A percentile compares a stretch with the other conserved stretches of the same genome.
These are phyloP conservation scores for Nannizzia gypsea DNA, from an alignment of 2,329 filamentous ascomycete genomes.

Conservation along the genomic window DNA sequence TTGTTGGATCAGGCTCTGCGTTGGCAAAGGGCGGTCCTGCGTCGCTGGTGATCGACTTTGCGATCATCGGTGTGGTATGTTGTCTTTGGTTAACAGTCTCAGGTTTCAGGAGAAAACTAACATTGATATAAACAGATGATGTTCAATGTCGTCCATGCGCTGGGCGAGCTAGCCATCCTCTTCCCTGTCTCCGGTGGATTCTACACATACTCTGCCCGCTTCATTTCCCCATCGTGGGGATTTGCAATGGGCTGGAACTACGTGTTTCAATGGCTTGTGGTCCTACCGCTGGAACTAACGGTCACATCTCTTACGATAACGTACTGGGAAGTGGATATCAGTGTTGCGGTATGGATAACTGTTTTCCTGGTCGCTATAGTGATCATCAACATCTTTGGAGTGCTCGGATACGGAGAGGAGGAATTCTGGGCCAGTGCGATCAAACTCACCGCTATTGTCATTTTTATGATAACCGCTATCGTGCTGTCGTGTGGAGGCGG, in stretches of 20 bases:
- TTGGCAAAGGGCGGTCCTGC: constrained; percentile 30
- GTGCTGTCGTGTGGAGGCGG: constrained; percentile 42
- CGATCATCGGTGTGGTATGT: constrained; percentile 38
- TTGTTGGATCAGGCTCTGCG: constrained; percentile 30
- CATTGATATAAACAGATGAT: constrained; percentile 36
- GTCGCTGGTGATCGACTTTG: constrained; percentile 34
- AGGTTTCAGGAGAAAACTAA: not conserved
- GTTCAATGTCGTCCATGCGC: constrained; percentile 46
- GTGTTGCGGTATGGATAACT: constrained; percentile 44
- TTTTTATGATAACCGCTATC: constrained; percentile 76
- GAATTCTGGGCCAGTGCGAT: constrained; percentile 71
- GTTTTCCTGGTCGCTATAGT: constrained; percentile 63
- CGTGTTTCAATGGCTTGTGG: constrained; percentile 69
- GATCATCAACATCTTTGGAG: constrained; percentile 67
- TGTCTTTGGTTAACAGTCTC: not conserved
- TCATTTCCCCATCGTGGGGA: constrained; percentile 48
- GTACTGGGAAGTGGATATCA: constrained; percentile 47
- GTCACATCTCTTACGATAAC: constrained; percentile 66
- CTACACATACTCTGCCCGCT: constrained; percentile 48
- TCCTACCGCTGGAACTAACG: constrained; percentile 71
- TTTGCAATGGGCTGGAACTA: constrained; percentile 46
- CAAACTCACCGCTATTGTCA: constrained; percentile 70
- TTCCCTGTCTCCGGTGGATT: constrained; percentile 53
- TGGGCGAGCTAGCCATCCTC: constrained; percentile 50
- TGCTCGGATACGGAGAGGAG: constrained; percentile 73